Evolutionary conservation across 371 early-diverging fungal species (phyloP), one percentile per base, ranked within the genome.

Genomic region (Rhizopus stolonifer): DNA sequence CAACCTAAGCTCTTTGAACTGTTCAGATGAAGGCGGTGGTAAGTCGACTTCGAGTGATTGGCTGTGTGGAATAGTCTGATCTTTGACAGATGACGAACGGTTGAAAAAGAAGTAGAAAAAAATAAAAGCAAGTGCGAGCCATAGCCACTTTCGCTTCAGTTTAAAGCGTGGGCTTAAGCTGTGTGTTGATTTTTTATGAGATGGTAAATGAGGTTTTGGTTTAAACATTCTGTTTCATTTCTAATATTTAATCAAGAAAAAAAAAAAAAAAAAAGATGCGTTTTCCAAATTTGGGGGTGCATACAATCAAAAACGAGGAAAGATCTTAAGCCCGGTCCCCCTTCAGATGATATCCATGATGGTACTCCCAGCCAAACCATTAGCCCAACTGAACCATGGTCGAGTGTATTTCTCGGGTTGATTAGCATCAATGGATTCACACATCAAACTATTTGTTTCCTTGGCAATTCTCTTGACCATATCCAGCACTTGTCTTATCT

Each of bases 331-430:
- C n/a, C n/a, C n/a, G n/a, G n/a, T n/a, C n/a, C n/a, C n/a, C n/a
- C n/a, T n/a, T n/a, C n/a, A n/a, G n/a, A n/a, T n/a, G n/a, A 79
- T 14, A 43, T 71, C 45, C 7, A 77, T 39, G 8, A 81, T 67
- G 0, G 79, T 65, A 48, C 56, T 64, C 11, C 77, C 82, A 40
- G 77, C 68, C 22, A 82, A 51, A 7, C 70, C 69, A 52, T 80
- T 80, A n/a, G 79, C 75, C 82, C 80, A 80, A 23, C 77, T 73
- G 48, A 82, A 82, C 79, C 79, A 80, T 23, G 66, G 44, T 14
- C 79, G 49, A n/a, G 79, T 80, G 48, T 58, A 77, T 2, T 42
- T 53, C 4, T 45, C 36, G 18, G 74, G 63, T 22, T 71, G 52
- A 43, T 79, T 67, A 29, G 58, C 69, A 46, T 65, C 46, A 40